Evolutionary conservation across 441 rosid species (phyloP).

Genomic region (Flueggea neowawraea): DNA sequence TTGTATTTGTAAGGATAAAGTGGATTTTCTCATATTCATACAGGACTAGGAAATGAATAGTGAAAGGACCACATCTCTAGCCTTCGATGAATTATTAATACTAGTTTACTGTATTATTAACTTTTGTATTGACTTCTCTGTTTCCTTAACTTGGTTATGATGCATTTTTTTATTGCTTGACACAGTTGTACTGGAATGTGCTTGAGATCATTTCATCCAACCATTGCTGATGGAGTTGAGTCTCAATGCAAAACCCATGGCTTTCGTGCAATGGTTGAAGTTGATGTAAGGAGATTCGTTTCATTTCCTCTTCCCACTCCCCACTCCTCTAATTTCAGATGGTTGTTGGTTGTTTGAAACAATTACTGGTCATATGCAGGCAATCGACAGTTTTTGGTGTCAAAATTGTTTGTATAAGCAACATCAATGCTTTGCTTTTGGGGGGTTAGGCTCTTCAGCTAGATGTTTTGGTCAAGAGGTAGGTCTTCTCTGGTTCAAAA

Average conservation of each 20-base stretch:
- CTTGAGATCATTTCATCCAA: conserved; percentile 77
- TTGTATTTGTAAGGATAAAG: too few species aligned
- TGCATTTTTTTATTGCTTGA: conserved; percentile 16
- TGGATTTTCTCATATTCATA: too few species aligned
- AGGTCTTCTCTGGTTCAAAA: conserved; percentile 11
- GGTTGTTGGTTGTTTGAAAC: background rate
- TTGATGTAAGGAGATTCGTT: conserved; percentile 35
- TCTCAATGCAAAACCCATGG: conserved; percentile 51
- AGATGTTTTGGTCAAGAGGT: conserved; percentile 52
- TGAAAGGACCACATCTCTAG: too few species aligned
- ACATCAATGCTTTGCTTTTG: conserved; percentile 76
- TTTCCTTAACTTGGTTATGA: background rate
- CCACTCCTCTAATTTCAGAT: background rate
- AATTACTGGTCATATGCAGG: conserved; percentile 34
- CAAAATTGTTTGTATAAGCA: conserved; percentile 45
- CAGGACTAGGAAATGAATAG: too few species aligned
- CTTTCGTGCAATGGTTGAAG: conserved; percentile 29
- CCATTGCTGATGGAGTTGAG: conserved; percentile 31
- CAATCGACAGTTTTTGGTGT: conserved; percentile 40
- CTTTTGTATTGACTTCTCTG: background rate
- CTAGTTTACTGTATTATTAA: background rate
- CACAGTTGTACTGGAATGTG: conserved; percentile 70
- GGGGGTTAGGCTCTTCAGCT: conserved; percentile 58
- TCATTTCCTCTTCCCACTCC: conserved; percentile 8
- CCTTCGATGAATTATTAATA: too few species aligned